Evolutionary conservation across 306 rosid genomes (phyloP).

Genomic region (Acacia confusa): DNA sequence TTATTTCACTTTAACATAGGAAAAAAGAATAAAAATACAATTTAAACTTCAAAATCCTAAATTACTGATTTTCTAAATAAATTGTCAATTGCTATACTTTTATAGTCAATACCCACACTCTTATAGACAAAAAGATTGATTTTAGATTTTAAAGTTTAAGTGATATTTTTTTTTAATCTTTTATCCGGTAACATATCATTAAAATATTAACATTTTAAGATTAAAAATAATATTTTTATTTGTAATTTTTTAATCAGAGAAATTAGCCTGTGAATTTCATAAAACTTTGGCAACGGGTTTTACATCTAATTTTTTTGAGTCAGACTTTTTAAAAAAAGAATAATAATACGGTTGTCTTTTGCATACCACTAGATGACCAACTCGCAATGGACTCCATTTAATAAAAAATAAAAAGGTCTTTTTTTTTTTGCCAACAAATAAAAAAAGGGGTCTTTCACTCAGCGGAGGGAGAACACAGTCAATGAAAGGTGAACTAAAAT

Average conservation of each 20-base stretch:
- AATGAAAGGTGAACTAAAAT: background rate
- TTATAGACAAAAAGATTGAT: fast-evolving
- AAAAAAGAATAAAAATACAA: no score
- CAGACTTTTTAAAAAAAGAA: background rate
- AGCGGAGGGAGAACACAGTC: background rate
- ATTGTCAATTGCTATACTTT: no score
- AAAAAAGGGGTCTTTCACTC: background rate
- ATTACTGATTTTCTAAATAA: no score
- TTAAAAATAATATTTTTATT: background rate
- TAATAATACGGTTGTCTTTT: background rate
- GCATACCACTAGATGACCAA: background rate
- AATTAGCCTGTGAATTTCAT: background rate
- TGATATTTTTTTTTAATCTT: no score
- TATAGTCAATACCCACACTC: no score
- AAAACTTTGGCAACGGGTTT: background rate
- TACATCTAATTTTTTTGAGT: background rate
- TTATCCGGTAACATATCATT: background rate
- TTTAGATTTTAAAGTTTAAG: no score
- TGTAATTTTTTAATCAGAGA: background rate
- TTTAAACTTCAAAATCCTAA: no score
- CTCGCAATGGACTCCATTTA: background rate
- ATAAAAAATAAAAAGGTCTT: no score
- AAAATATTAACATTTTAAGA: background rate
- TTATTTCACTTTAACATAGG: background rate
- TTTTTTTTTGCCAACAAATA: background rate